Conservation (phyloP, 306 rosid genomes). For the Senna siamea region DNA sequence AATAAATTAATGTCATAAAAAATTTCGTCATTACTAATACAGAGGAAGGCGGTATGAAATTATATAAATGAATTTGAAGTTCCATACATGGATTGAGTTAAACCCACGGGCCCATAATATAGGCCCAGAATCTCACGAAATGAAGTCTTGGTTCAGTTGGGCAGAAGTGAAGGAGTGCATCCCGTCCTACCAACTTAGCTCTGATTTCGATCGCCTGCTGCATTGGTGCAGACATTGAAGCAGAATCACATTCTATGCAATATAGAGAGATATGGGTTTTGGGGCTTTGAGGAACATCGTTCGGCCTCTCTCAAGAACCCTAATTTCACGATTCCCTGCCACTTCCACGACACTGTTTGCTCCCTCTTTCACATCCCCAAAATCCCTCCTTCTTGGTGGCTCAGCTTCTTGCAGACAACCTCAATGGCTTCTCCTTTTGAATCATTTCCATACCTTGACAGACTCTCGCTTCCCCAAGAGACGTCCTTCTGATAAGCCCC, state of each 20-base stretch:
- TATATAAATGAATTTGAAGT: neutral
- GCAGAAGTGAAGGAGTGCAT: neutral
- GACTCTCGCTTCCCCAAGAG: slow-evolving; percentile 84
- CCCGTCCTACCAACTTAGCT: neutral
- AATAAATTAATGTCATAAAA: too few relatives aligned
- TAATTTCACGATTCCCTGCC: slow-evolving; percentile 34
- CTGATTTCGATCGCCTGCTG: neutral
- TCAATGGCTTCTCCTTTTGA: slow-evolving; percentile 54
- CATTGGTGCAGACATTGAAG: slow-evolving; percentile 4
- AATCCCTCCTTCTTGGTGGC: slow-evolving; percentile 30
- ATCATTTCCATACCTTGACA: slow-evolving; percentile 74
- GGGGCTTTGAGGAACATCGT: slow-evolving; percentile 58
- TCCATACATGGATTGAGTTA: neutral
- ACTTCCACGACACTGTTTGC: slow-evolving; percentile 24
- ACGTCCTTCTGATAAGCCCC: slow-evolving; percentile 69
- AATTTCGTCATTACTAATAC: too few relatives aligned
- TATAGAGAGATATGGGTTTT: slow-evolving; percentile 54
- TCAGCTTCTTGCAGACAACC: slow-evolving; percentile 29
- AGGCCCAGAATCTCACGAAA: neutral
- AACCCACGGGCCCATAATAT: neutral
- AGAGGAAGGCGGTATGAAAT: neutral
- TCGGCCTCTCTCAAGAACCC: slow-evolving; percentile 58
- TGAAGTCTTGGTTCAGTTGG: neutral
- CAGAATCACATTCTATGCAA: neutral
- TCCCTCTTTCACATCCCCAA: slow-evolving; percentile 31